These are phyloP conservation scores for Colletotrichum higginsianum DNA, from an alignment of 2,329 filamentous ascomycete species.

Conservation along the genomic window DNA sequence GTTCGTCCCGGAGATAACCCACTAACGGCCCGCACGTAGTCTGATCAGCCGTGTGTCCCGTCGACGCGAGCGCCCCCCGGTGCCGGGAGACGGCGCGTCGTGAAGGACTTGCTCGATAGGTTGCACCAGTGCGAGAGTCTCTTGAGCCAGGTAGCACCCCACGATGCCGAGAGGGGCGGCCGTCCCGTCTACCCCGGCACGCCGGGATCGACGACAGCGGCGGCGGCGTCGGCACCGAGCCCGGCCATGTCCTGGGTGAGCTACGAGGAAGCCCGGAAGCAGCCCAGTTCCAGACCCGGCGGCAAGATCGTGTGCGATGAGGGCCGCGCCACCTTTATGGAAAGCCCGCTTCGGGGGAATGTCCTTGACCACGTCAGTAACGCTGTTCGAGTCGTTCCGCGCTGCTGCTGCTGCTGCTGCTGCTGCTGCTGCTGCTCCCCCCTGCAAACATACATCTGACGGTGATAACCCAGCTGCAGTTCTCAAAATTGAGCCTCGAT, in stretches of 20 bases:
- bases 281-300: conserved; percentile 12
- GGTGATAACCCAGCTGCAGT: conserved; percentile 18
- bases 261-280: conserved; percentile 32
- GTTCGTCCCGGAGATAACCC: conserved; percentile 43
- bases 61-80: conserved; percentile 32
- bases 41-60: conserved; percentile 32
- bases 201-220: neutral
- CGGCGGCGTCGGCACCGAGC: conserved; percentile 3
- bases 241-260: conserved; percentile 27
- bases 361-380: conserved; percentile 69
- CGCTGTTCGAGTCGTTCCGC: no score
- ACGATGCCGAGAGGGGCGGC: conserved; percentile 9
- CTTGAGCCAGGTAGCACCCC: conserved; percentile 29
- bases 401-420: no score
- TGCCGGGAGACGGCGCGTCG: conserved; percentile 21
- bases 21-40: conserved; percentile 69
- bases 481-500: conserved; percentile 14
- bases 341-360: conserved; percentile 67
- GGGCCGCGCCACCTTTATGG: conserved; percentile 69
- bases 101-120: conserved; percentile 31
- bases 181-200: neutral
- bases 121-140: conserved; percentile 33
- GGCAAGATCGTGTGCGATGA: conserved; percentile 70
- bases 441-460: neutral
- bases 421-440: no score